These are phyloP conservation scores for Extremus antarcticus DNA, from an alignment of 495 filamentous ascomycete genomes.

Conservation along the genomic window DNA sequence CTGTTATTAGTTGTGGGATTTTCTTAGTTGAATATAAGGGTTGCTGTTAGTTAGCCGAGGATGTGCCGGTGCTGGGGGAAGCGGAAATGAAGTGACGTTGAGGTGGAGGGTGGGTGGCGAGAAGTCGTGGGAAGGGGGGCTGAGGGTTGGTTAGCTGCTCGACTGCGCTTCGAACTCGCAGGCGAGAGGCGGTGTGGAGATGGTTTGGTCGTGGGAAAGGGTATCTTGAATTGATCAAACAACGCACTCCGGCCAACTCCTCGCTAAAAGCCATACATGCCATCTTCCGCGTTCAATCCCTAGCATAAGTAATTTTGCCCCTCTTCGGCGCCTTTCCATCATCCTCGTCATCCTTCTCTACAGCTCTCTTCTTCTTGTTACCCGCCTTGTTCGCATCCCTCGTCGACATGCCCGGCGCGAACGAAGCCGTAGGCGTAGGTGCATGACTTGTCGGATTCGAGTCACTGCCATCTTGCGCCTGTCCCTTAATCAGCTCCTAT, in stretches of 20 bases:
- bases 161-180: no score
- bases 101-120: no score
- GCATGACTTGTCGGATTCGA: constrained; percentile 25
- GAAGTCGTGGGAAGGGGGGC: no score
- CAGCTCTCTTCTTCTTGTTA: constrained; percentile 33
- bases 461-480: constrained; percentile 16
- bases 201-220: no score
- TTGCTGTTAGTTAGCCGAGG: no score
- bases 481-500: constrained; percentile 11
- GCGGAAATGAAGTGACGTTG: no score
- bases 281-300: constrained; percentile 19
- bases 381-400: constrained; percentile 24
- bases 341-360: constrained; percentile 29
- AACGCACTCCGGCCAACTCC: not conserved
- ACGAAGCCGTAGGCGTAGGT: constrained; percentile 28
- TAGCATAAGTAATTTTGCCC: constrained; percentile 33
- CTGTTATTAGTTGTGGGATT: no score
- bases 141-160: no score
- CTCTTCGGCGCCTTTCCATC: constrained; percentile 31
- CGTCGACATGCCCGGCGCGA: constrained; percentile 22
- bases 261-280: not conserved
- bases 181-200: no score
- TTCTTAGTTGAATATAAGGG: no score
- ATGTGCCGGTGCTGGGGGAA: no score
- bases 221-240: no score